A percentile compares a stretch with the other conserved stretches of the same genome.
Evolutionary conservation across 2,329 filamentous ascomycete genomes (phyloP).

Genomic region (Colletotrichum tropicale): DNA sequence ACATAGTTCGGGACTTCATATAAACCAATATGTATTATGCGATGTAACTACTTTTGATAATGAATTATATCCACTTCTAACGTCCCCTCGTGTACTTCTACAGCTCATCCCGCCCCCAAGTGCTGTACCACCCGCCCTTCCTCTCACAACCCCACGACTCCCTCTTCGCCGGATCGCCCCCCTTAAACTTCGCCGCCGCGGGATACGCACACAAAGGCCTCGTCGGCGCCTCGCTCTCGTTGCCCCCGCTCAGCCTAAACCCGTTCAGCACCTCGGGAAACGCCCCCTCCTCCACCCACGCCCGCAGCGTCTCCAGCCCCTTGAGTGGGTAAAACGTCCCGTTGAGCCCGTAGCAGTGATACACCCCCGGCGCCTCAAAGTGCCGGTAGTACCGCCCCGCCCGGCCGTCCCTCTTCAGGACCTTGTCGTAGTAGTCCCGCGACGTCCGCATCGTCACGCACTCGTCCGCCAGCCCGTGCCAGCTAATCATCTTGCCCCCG

Average conservation of each 20-base stretch:
- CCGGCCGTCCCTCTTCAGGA: background rate
- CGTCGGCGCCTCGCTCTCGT: constrained; percentile 12
- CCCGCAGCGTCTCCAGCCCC: constrained; percentile 7
- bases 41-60: background rate
- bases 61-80: background rate
- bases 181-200: background rate
- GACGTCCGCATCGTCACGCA: constrained; percentile 37
- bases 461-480: constrained; percentile 45
- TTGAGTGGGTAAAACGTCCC: constrained; percentile 16
- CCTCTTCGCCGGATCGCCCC: background rate
- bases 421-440: constrained; percentile 31
- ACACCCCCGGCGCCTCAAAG: constrained; percentile 56
- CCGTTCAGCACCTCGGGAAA: constrained; percentile 2
- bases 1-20: rapidly evolving
- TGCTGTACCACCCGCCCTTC: background rate
- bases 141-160: constrained; percentile 11
- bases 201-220: constrained; percentile 18
- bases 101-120: background rate
- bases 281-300: constrained; percentile 14
- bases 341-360: constrained; percentile 43
- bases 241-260: constrained; percentile 5
- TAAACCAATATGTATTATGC: background rate
- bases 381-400: constrained; percentile 50
- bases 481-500: constrained; percentile 47
- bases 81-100: background rate